Conservation (phyloP, 805 yeast species). For the Ogataea thermomethanolica region DNA sequence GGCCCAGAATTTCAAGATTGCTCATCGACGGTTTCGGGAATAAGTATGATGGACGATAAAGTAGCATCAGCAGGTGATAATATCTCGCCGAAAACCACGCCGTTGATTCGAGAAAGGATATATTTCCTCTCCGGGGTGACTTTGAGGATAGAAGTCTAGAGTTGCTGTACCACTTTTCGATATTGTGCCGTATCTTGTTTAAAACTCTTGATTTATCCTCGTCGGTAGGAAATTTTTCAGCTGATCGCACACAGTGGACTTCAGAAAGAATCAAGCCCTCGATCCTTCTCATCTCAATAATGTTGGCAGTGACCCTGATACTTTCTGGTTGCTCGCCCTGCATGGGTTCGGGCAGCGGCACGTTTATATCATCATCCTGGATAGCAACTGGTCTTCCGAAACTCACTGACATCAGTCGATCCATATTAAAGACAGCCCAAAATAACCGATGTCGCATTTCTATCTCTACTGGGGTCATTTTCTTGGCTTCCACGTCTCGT, state of each 20-base stretch:
- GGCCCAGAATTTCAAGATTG: slow-evolving; percentile 41
- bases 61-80: slow-evolving; percentile 42
- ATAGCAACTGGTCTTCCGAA: slow-evolving; percentile 28
- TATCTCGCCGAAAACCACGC: slow-evolving; percentile 41
- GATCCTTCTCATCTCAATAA: slow-evolving; percentile 42
- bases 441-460: slow-evolving; percentile 42
- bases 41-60: slow-evolving; percentile 49
- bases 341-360: slow-evolving; percentile 32
- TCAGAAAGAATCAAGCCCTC: slow-evolving; percentile 45
- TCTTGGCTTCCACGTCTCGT: slow-evolving; percentile 27
- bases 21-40: slow-evolving; percentile 42
- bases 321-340: slow-evolving; percentile 40
- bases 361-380: slow-evolving; percentile 28
- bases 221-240: slow-evolving; percentile 27
- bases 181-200: slow-evolving; percentile 33
- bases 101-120: slow-evolving; percentile 30
- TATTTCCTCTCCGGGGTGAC: slow-evolving; percentile 14
- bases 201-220: slow-evolving; percentile 36
- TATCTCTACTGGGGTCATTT: slow-evolving; percentile 33
- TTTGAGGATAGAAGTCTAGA: slow-evolving; percentile 22
- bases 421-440: slow-evolving; percentile 30
- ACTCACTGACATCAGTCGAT: slow-evolving; percentile 27
- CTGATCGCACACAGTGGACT: slow-evolving; percentile 44
- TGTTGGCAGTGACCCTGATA: slow-evolving; percentile 37
- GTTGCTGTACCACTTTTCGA: slow-evolving; percentile 36